These are phyloP conservation scores for Recurvomyces mirabilis DNA, from an alignment of 495 filamentous ascomycete species.

Conservation along the genomic window DNA sequence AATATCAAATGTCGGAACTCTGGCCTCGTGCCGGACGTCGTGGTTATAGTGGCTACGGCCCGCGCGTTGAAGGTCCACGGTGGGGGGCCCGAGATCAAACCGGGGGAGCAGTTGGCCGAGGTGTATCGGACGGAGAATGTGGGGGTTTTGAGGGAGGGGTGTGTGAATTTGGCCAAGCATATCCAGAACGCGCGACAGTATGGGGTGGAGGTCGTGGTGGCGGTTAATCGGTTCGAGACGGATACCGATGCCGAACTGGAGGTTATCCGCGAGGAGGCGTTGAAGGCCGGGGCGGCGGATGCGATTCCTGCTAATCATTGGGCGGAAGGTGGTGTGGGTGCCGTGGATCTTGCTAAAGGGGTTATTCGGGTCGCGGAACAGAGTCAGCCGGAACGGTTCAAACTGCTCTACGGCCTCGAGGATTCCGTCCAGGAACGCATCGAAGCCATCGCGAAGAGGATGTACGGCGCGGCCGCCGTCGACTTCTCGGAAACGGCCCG, in stretches of 20 bases:
- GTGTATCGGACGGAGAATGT: conserved; percentile 90
- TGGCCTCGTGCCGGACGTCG: conserved; percentile 80
- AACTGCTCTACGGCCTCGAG: conserved; percentile 72
- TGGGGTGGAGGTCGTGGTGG: conserved; percentile 91
- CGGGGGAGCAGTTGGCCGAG: conserved; percentile 68
- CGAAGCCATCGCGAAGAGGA: conserved; percentile 75
- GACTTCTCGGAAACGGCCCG: conserved; percentile 91
- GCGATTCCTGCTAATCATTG: conserved; percentile 93
- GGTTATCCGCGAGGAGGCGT: conserved; percentile 76
- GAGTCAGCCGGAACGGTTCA: conserved; percentile 66
- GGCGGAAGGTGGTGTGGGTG: conserved; percentile 89
- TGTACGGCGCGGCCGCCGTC: conserved; percentile 87
- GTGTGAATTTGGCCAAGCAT: conserved; percentile 89
- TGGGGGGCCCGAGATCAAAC: conserved; percentile 81
- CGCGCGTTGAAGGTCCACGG: conserved; percentile 94
- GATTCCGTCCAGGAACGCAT: conserved; percentile 81
- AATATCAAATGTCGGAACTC: conserved; percentile 98
- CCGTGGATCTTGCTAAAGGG: conserved; percentile 75
- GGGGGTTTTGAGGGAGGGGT: conserved; percentile 77
- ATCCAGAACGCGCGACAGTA: conserved; percentile 78
- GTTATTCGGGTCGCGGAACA: conserved; percentile 74
- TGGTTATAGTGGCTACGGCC: conserved; percentile 91
- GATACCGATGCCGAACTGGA: conserved; percentile 90
- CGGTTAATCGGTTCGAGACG: conserved; percentile 90
- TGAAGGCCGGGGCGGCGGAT: conserved; percentile 86